Base-by-base conservation (phyloP, 2,329 filamentous ascomycete genomes). In the Exophiala phaeomuriformis region DNA sequence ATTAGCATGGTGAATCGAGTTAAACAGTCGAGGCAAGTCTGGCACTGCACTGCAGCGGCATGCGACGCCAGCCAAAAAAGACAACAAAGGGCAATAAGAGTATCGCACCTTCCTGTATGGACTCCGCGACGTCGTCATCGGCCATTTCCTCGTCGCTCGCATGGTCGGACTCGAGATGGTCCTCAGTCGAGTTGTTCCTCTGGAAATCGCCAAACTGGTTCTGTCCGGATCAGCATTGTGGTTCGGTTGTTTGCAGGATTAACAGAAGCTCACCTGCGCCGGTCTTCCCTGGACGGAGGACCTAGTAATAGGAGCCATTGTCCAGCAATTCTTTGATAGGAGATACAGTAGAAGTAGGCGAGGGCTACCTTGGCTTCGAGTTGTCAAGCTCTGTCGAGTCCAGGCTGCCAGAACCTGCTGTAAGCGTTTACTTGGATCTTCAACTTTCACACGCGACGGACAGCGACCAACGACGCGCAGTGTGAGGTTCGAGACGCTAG, bases 271-370 rank as follows among this genome's bases (percentile, higher is more conserved):
- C 47, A 57, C 57, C 8, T 57, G 51, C 6, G 54, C 8, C 10
- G 50, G 51, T 36, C 52, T 53, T 29, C 60, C 60, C 42, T 61
- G 56, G 12, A 59, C 65, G 29, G 67, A 64, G 28, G 68, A 65
- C 47, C 67, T 64, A 36, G 68, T 70, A 28, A 70, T 62, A 33
- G 71, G 71, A 53, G 71, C 69, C 71, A 73, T 73, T 43, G 44
- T 19, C 44, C 39, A 40, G 39, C 7, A 10, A 39, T 39, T 8
- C 19, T 19, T 19, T 19, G 19, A 19, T 19, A 19, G 19, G 19
- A 19, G 19, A 19, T 19, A 19, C 19, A 19, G 19, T 19, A 19
- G 19, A 19, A 19, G 19, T 19, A 19, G 19, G 19, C 19, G 19
- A 19, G 19, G 19, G 19, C 19, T 19, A 19, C 19, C 19, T 19